Percentiles rank a stretch among this genome's conserved stretches.
Evolutionary conservation across 148 eudicot species (phyloP).

Genomic region (Silene latifolia): DNA sequence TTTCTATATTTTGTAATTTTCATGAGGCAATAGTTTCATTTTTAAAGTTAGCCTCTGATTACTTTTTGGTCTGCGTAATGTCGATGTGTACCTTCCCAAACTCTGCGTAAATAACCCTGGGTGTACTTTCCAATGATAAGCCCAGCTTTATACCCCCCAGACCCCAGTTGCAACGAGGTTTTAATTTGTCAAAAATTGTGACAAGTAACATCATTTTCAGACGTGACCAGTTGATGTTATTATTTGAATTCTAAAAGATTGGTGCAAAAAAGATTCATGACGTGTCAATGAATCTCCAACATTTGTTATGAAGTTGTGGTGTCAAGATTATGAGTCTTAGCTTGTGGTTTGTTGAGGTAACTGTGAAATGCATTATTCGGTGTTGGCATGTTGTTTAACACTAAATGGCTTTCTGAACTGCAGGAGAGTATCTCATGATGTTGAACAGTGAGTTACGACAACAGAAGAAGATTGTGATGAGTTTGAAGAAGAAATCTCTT

Average conservation of each 20-base stretch:
- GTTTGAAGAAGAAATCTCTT: slow-evolving; percentile 87
- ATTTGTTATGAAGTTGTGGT: too few relatives aligned
- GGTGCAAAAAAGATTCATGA: not conserved
- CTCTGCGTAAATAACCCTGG: too few relatives aligned
- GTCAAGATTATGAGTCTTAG: not conserved
- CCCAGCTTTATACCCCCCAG: too few relatives aligned
- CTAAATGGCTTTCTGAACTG: slow-evolving; percentile 17
- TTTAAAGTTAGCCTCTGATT: too few relatives aligned
- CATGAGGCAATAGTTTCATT: too few relatives aligned
- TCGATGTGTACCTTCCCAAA: too few relatives aligned
- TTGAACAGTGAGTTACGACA: slow-evolving; percentile 80
- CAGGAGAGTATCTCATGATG: slow-evolving; percentile 74
- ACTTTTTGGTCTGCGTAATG: too few relatives aligned
- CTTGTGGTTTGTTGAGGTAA: not conserved
- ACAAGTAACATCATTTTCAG: not conserved
- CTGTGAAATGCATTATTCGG: not conserved
- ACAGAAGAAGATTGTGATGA: slow-evolving; percentile 71
- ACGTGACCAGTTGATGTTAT: too few relatives aligned
- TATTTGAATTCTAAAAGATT: too few relatives aligned
- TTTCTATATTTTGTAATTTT: not conserved
- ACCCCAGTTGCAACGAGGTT: not conserved
- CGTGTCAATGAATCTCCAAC: too few relatives aligned
- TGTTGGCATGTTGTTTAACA: not conserved
- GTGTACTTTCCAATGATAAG: too few relatives aligned
- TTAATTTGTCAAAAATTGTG: not conserved